Percentiles rank a stretch among this genome's conserved stretches.
Evolutionary conservation across 768 basidiomycete species (phyloP).

Genomic region (Lactarius deliciosus): DNA sequence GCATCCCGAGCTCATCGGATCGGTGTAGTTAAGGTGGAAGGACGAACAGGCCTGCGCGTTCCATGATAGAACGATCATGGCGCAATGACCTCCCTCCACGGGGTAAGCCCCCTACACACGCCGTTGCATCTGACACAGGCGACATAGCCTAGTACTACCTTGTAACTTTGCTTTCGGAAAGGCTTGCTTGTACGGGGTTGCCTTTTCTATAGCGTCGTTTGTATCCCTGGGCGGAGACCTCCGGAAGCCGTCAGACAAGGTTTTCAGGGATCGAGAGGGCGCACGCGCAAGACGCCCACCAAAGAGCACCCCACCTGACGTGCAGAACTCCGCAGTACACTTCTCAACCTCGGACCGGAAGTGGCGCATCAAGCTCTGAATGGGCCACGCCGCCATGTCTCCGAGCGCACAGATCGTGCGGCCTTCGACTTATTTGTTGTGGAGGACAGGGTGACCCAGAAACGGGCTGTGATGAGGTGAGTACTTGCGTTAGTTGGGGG

Average conservation of each 20-base stretch:
- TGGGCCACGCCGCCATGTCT: slow-evolving; percentile 98
- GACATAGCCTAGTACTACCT: background rate
- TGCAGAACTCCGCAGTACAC: slow-evolving; percentile 77
- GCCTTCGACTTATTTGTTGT: slow-evolving; percentile 91
- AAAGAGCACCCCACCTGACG: slow-evolving; percentile 78
- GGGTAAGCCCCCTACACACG: background rate
- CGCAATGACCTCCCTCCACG: background rate
- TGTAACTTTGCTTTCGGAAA: slow-evolving; percentile 3
- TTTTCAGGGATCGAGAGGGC: slow-evolving; percentile 72
- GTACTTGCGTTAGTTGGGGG: slow-evolving; percentile 61
- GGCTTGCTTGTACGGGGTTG: background rate
- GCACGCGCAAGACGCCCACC: slow-evolving; percentile 74
- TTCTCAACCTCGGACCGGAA: slow-evolving; percentile 94
- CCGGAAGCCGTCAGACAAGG: slow-evolving; percentile 52
- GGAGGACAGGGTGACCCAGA: slow-evolving; percentile 13
- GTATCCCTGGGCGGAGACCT: slow-evolving; percentile 33
- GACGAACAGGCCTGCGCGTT: background rate
- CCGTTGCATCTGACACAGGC: background rate
- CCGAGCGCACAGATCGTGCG: slow-evolving; percentile 96
- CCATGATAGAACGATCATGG: background rate
- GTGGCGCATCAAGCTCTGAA: slow-evolving; percentile 95
- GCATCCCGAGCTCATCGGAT: background rate
- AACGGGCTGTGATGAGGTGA: background rate
- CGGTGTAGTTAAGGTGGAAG: background rate
- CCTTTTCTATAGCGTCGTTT: background rate